Evolutionary conservation across 179 eudicot genomes (phyloP).

Genomic region (Patellifolia procumbens): DNA sequence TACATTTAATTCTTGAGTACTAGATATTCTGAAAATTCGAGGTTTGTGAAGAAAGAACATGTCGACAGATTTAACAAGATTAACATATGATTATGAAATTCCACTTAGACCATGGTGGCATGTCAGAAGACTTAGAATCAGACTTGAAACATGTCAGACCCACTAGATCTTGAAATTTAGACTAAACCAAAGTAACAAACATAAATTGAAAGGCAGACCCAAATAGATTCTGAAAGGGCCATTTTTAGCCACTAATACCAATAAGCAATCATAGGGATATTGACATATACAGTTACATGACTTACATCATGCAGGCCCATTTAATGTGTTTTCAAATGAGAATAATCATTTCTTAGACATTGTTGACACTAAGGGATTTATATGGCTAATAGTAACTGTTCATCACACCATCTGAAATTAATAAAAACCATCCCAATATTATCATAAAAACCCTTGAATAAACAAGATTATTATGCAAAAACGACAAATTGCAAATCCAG

Average conservation of each 20-base stretch:
- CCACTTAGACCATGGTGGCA: too few relatives aligned
- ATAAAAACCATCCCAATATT: not conserved
- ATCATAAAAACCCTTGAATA: slow-evolving; percentile 4
- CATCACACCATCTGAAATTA: not conserved
- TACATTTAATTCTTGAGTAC: too few relatives aligned
- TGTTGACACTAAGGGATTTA: slow-evolving; percentile 7
- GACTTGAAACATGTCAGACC: too few relatives aligned
- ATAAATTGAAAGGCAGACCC: too few relatives aligned
- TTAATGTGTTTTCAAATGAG: not conserved
- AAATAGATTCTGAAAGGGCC: not conserved
- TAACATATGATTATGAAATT: too few relatives aligned
- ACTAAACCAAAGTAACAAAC: too few relatives aligned
- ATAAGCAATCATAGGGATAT: not conserved
- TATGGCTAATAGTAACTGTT: not conserved
- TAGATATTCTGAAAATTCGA: too few relatives aligned
- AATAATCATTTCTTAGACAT: not conserved
- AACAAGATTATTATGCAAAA: not conserved
- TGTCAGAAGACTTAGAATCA: too few relatives aligned
- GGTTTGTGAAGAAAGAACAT: too few relatives aligned
- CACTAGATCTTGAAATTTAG: too few relatives aligned
- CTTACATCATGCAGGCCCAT: not conserved
- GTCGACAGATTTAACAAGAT: too few relatives aligned
- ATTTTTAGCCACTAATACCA: not conserved
- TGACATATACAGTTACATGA: not conserved
- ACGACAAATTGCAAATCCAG: not conserved